A percentile compares a stretch with the other conserved stretches of the same genome.
These are phyloP conservation scores for Oryza nivara DNA, from an alignment of 176 grass and related monocot genomes.

Conservation along the genomic window DNA sequence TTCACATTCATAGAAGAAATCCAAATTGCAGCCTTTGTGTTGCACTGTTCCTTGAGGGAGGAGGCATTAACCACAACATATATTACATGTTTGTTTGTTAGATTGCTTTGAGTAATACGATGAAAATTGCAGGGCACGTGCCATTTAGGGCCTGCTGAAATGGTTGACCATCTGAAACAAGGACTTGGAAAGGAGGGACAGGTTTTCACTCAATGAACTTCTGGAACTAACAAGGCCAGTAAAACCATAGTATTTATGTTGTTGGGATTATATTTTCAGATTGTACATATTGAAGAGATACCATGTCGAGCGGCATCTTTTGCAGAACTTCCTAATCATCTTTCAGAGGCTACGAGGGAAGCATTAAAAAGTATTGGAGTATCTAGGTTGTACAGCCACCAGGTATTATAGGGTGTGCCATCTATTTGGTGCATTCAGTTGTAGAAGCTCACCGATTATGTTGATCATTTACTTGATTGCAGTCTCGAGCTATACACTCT, in stretches of 20 bases:
- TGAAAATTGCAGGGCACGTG: conserved; percentile 56
- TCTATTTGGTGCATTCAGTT: conserved; percentile 22
- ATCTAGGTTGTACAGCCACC: conserved; percentile 85
- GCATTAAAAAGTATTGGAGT: conserved; percentile 69
- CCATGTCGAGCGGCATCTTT: conserved; percentile 60
- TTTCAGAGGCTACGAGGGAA: conserved; percentile 62
- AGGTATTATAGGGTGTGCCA: conserved; percentile 53
- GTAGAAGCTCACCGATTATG: conserved; percentile 28
- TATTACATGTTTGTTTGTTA: background rate
- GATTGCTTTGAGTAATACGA: background rate
- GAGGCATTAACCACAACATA: conserved; percentile 23
- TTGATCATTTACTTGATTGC: conserved; percentile 38
- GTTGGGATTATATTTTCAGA: conserved; percentile 52
- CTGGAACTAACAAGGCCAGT: conserved; percentile 1
- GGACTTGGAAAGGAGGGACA: conserved; percentile 78
- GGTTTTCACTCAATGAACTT: conserved; percentile 50
- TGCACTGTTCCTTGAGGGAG: conserved; percentile 15
- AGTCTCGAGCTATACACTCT: conserved; percentile 76
- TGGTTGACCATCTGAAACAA: conserved; percentile 87
- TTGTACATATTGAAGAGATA: conserved; percentile 79
- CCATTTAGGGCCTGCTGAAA: conserved; percentile 65
- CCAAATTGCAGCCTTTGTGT: background rate
- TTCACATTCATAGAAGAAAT: conserved; percentile 17
- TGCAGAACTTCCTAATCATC: conserved; percentile 61
- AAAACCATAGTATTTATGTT: background rate